Evolutionary conservation across 177 flowering plant genomes (phyloP), one percentile per base, ranked within the genome.

Genomic region (Tripterygium wilfordii): DNA sequence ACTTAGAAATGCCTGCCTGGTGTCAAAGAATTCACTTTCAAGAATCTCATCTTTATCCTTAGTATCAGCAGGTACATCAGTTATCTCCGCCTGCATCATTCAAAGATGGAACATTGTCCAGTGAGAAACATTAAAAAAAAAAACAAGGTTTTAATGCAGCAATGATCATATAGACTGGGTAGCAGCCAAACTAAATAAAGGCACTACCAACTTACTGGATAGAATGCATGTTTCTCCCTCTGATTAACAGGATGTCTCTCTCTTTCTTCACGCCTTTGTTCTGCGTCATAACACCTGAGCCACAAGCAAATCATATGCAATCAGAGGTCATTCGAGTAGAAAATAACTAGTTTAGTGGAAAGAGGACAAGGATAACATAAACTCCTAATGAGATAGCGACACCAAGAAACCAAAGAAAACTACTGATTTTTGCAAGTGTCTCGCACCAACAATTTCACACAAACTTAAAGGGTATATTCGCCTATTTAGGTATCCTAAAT

Each of bases 11-110:
- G 98, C 98, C 65, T 90, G 98, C 53, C 98, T 78, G 1, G 98
- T 90, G 53, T 90, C 98, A 67, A 90, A 90, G 57, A 90, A 90
- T 61, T 90, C 98, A 70, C 95, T 85, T 68, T 90, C 98, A 30
- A 90, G 80, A 63, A 83, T 88, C 52, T 90, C 98, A 67, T 83
- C 98, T 67, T 70, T 75, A 64, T 90, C 98, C 63, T 90, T 85
- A 0, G 96, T 87, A 54, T 83, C 98, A 42, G 29, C 71, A 48
- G 89, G 71, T 18, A 90, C 84, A 61, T 74, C 91, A 37, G 53
- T 66, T 26, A 88, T 77, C 62, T 83, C 85, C 50, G 78, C 68
- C 98, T 90, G 85, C 64, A 74, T 27, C 15, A 36, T 48, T 29
- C n/a, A n/a, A 46, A n/a, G n/a, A 36, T 21, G 54, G 27, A 10